These are phyloP conservation scores for Podila minutissima DNA, from an alignment of 192 early-diverging fungal genomes.

Conservation along the genomic window DNA sequence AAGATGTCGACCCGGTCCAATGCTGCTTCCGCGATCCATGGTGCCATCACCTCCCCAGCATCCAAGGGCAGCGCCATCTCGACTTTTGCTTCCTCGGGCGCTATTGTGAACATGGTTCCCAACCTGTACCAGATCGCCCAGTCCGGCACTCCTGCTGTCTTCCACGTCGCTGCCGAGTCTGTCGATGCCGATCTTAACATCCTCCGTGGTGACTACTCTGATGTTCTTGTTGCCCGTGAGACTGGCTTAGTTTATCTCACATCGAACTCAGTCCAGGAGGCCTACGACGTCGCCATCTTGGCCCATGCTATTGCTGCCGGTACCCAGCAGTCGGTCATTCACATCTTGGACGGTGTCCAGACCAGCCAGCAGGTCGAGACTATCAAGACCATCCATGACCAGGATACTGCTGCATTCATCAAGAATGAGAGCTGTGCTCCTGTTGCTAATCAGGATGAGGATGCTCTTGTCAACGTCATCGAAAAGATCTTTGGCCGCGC, in stretches of 20 bases:
- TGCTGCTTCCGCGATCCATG: conserved; percentile 81
- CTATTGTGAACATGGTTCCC: conserved; percentile 85
- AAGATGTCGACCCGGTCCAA: conserved; percentile 84
- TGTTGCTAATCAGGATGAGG: conserved; percentile 19
- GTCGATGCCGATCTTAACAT: conserved; percentile 69
- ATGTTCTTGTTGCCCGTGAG: conserved; percentile 79
- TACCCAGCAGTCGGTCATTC: conserved; percentile 76
- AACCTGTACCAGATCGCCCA: conserved; percentile 79
- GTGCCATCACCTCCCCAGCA: conserved; percentile 63
- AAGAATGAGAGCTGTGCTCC: conserved; percentile 16
- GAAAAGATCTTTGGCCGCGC: conserved; percentile 34
- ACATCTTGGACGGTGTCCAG: conserved; percentile 80
- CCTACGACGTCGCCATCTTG: conserved; percentile 87
- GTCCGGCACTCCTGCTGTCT: conserved; percentile 71
- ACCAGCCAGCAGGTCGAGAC: conserved; percentile 61
- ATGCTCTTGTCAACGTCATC: conserved; percentile 27
- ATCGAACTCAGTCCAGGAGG: conserved; percentile 84
- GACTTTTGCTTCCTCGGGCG: conserved; percentile 77
- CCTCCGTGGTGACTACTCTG: conserved; percentile 66
- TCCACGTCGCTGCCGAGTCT: conserved; percentile 84
- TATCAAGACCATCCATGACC: conserved; percentile 63
- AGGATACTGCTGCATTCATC: conserved; percentile 57
- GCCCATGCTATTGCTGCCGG: conserved; percentile 80
- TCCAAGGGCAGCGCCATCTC: conserved; percentile 11
- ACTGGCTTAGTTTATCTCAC: conserved; percentile 82